phyloP scores from a whole-genome alignment of 1,139 yeast genomes.

The Taiozyma onychis region DNA sequence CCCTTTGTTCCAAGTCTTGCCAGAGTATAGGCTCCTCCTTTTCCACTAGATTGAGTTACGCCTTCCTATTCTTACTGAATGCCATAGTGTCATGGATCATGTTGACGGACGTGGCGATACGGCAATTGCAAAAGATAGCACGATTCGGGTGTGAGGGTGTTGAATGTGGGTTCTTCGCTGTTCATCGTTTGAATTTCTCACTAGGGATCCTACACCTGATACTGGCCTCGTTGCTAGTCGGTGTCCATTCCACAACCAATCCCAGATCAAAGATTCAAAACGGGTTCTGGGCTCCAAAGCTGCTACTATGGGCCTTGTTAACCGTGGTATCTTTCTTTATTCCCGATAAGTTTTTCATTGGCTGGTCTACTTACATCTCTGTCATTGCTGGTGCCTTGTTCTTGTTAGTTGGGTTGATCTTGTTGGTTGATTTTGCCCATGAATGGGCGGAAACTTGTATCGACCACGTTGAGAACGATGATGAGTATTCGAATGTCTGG shows the following conservation, averaged over 20 bases:
- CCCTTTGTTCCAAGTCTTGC: constrained; percentile 53
- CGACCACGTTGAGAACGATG: constrained; percentile 83
- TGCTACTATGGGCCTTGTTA: constrained; percentile 54
- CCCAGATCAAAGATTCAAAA: constrained; percentile 84
- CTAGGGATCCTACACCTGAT: constrained; percentile 73
- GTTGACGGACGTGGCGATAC: constrained; percentile 74
- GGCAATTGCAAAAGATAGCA: constrained; percentile 68
- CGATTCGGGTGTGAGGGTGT: constrained; percentile 75
- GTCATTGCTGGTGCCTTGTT: constrained; percentile 80
- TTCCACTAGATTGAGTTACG: constrained; percentile 82
- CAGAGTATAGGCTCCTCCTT: constrained; percentile 42
- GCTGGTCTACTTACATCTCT: constrained; percentile 90
- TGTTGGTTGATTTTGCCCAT: constrained; percentile 95
- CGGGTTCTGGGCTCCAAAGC: constrained; percentile 83
- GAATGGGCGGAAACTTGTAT: constrained; percentile 98
- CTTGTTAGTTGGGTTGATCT: constrained; percentile 81
- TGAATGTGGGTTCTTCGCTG: constrained; percentile 93
- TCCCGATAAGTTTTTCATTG: constrained; percentile 81
- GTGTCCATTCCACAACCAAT: constrained; percentile 72
- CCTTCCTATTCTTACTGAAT: constrained; percentile 68
- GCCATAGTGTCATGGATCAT: constrained; percentile 88
- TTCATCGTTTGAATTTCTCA: constrained; percentile 85
- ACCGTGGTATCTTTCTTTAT: constrained; percentile 64
- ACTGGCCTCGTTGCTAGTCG: constrained; percentile 61
- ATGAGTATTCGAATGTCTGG: constrained; percentile 69